Evolutionary conservation across 495 filamentous ascomycete genomes (phyloP), one percentile per base, ranked within the genome.

Genomic region (Neurospora cerealis): DNA sequence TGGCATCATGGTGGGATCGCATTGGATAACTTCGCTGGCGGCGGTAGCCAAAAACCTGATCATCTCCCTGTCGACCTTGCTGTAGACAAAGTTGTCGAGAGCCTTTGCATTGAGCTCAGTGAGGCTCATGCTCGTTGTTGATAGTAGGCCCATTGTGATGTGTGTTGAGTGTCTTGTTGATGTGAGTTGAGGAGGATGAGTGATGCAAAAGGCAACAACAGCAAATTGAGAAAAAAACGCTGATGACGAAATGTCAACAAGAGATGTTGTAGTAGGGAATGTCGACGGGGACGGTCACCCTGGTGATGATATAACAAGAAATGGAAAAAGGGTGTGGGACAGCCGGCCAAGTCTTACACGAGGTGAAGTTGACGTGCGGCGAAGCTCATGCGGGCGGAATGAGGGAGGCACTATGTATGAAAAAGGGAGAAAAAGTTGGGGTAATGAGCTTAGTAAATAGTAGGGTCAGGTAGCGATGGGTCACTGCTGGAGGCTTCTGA

Each of bases 11-110:
- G 72, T 83, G 13, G 86, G 83, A 76, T 98, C 96, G 87, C 96
- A 98, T 71, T 93, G 91, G 80, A 99, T 99, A 79, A 99, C 96
- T 78, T 89, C 88, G 69, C 87, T 86, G 37, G 96, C 95, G 78
- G 95, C 94, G 66, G 87, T 81, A 54, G 96, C 93, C 74, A 99
- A 87, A 82, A 97, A 92, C 38, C 84, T 80, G 75, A 99, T 90
- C 96, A 98, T 98, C 46, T 91, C 89, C 71, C 87, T 85, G 76
- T 89, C 91, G 72, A 98, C 95, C 13, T 91, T 91, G 75, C 88
- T 86, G 76, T 91, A 91, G 80, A 98, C 88, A 81, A 99, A 98
- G 75, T 94, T 88, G 62, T 97, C 93, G 75, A 99, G 89, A 40
- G 96, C 96, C 73, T 89, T 89, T 80, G 92, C 89, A 84, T 96